These are phyloP conservation scores for Tetradesmus lagerheimii DNA, from an alignment of 139 green algal genomes.

Conservation along the genomic window DNA sequence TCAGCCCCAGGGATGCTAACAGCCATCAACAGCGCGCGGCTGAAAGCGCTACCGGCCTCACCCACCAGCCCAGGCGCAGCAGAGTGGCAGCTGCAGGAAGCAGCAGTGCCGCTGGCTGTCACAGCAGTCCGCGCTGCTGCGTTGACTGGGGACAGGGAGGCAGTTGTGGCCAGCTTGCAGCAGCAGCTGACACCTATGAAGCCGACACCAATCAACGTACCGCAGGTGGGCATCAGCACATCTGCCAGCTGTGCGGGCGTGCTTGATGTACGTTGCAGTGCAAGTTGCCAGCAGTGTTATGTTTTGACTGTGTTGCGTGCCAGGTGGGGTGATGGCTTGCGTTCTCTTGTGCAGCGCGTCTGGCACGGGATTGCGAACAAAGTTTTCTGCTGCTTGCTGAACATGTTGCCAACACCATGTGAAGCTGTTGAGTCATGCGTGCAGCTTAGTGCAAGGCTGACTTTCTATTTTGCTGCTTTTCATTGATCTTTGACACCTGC, in stretches of 20 bases:
- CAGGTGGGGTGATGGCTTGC: too few relatives aligned
- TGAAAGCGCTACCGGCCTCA: neutral
- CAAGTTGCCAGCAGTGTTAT: too few relatives aligned
- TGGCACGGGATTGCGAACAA: too few relatives aligned
- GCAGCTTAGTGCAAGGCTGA: neutral
- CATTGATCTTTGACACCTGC: neutral
- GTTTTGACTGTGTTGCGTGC: too few relatives aligned
- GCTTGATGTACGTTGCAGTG: too few relatives aligned
- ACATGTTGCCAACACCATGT: too few relatives aligned
- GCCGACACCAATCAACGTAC: constrained; percentile 7
- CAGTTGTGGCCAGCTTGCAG: constrained; percentile 26
- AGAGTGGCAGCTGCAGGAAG: constrained; percentile 25
- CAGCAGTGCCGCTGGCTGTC: constrained; percentile 8
- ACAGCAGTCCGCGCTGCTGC: constrained; percentile 31
- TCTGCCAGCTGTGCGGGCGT: neutral
- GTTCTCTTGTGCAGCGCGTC: too few relatives aligned
- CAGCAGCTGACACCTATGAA: constrained; percentile 33
- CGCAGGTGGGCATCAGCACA: constrained; percentile 6
- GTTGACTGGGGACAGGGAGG: constrained; percentile 12
- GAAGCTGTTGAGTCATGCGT: neutral
- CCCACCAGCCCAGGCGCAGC: neutral
- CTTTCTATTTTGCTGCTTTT: neutral
- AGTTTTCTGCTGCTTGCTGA: too few relatives aligned
- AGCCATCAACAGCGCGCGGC: constrained; percentile 36
- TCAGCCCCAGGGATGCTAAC: constrained; percentile 32